phyloP scores from a whole-genome alignment of 192 early-diverging fungal genomes.

The Spizellomyces sp. region DNA sequence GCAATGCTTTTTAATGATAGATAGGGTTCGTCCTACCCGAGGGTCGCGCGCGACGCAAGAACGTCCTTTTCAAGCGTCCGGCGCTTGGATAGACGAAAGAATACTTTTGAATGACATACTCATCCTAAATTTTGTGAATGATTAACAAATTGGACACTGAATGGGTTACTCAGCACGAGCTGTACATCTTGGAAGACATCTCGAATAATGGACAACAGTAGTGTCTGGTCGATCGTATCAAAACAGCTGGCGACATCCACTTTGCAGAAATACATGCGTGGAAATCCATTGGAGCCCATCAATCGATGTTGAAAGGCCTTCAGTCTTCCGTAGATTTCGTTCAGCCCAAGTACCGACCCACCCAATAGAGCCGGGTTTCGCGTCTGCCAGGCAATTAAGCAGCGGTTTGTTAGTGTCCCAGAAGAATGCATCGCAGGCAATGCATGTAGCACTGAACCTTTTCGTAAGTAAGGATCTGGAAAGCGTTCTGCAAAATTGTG shows the following conservation, averaged over 20 bases:
- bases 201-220: conserved; percentile 60
- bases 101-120: conserved; percentile 73
- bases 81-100: conserved; percentile 45
- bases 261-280: conserved; percentile 75
- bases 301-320: conserved; percentile 27
- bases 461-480: conserved; percentile 61
- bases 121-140: conserved; percentile 46
- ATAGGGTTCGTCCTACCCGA: conserved; percentile 24
- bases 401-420: not conserved
- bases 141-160: not conserved
- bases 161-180: not conserved
- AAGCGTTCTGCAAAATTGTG: conserved; percentile 54
- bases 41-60: conserved; percentile 33
- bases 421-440: conserved; percentile 6
- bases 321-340: conserved; percentile 43
- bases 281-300: conserved; percentile 5
- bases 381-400: not conserved
- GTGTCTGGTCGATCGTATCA: conserved; percentile 79
- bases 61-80: conserved; percentile 40
- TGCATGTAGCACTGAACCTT: conserved; percentile 16
- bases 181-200: conserved; percentile 54
- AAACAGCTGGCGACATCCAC: conserved; percentile 78
- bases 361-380: conserved; percentile 15
- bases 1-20: not conserved
- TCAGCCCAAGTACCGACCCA: conserved; percentile 43